phyloP scores from a whole-genome alignment of 208 protist species.

The Trypanosoma mega region DNA sequence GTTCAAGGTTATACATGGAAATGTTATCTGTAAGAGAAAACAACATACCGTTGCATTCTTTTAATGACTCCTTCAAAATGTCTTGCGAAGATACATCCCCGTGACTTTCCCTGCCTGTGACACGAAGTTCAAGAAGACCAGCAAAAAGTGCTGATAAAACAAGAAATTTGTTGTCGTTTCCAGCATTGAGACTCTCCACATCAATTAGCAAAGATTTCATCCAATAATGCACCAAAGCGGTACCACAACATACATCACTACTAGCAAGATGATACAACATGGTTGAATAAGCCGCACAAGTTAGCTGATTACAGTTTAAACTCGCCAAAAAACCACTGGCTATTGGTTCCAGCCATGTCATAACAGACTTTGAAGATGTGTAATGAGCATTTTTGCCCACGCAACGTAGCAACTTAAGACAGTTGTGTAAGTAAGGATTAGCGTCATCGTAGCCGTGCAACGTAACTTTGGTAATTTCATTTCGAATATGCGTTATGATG shows the following conservation, averaged over 20 bases:
- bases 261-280: constrained; percentile 58
- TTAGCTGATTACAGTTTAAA: constrained; percentile 15
- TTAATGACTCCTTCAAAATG: constrained; percentile 14
- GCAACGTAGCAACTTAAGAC: constrained; percentile 31
- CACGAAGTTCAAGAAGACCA: constrained; percentile 24
- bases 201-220: constrained; percentile 18
- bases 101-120: not conserved
- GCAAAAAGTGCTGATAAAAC: constrained; percentile 22
- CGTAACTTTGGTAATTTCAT: constrained; percentile 59
- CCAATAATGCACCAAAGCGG: constrained; percentile 10
- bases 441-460: constrained; percentile 31
- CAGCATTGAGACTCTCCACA: not conserved
- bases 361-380: not conserved
- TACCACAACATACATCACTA: constrained; percentile 18
- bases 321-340: constrained; percentile 27
- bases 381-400: constrained; percentile 20
- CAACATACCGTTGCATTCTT: constrained; percentile 6
- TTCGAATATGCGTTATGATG: constrained; percentile 47
- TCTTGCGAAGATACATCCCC: not conserved
- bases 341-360: constrained; percentile 30
- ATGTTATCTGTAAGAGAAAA: constrained; percentile 18
- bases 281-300: constrained; percentile 64
- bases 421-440: constrained; percentile 30
- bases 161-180: constrained; percentile 22
- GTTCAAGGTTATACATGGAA: constrained; percentile 4